Percentiles rank a stretch among this genome's conserved stretches.
phyloP scores from a whole-genome alignment of 768 basidiomycete species.

The Tylopilus plumbeoviolaceoides region DNA sequence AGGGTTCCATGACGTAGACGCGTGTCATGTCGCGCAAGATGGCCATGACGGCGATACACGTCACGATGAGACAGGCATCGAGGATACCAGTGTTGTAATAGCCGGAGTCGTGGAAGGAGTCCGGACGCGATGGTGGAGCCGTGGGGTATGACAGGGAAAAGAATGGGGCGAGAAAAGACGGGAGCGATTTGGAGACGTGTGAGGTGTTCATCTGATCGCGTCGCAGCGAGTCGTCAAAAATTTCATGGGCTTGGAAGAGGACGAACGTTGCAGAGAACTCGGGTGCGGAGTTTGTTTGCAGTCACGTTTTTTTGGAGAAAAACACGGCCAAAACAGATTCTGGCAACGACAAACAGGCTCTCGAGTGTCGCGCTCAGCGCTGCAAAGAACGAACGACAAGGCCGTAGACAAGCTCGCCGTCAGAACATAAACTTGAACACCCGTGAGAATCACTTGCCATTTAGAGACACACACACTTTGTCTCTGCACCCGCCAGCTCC shows the following conservation, averaged over 20 bases:
- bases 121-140: constrained; percentile 48
- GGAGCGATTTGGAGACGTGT: constrained; percentile 40
- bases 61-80: constrained; percentile 76
- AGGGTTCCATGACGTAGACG: constrained; percentile 70
- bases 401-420: constrained; percentile 3
- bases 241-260: constrained; percentile 29
- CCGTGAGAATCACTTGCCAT: constrained; percentile 24
- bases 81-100: constrained; percentile 72
- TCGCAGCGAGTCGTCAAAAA: constrained; percentile 31
- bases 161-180: constrained; percentile 60
- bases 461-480: constrained; percentile 6
- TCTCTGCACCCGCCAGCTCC: not conserved
- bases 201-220: constrained; percentile 35
- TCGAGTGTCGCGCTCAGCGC: not conserved
- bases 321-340: constrained; percentile 22
- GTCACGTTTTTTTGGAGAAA: constrained; percentile 28
- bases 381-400: constrained; percentile 3
- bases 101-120: constrained; percentile 66
- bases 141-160: constrained; percentile 70
- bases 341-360: constrained; percentile 9
- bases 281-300: constrained; percentile 28
- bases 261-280: constrained; percentile 6
- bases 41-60: constrained; percentile 87
- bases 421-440: not conserved
- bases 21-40: constrained; percentile 76